Conservation (phyloP, 306 rosid genomes). For the Glycine latifolia region DNA sequence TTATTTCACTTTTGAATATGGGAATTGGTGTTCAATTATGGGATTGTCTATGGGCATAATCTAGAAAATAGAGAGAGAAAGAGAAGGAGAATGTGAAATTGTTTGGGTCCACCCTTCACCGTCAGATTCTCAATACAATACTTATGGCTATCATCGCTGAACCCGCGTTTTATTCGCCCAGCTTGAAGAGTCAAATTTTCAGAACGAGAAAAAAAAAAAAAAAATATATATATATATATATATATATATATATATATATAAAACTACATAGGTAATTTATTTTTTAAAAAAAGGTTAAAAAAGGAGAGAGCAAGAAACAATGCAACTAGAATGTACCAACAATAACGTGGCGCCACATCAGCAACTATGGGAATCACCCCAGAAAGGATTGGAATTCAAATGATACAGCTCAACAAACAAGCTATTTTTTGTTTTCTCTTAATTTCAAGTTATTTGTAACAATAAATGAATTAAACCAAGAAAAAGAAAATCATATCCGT, state of each 20-base stretch:
- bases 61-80: background rate
- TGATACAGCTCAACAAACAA: constrained; percentile 35
- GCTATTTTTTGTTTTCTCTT: background rate
- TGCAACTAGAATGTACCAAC: constrained; percentile 2
- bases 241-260: too few relatives aligned
- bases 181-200: too few relatives aligned
- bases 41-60: too few relatives aligned
- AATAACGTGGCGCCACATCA: constrained; percentile 54
- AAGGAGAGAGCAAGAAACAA: constrained; percentile 8
- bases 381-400: constrained; percentile 48
- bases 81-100: constrained; percentile 18
- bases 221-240: too few relatives aligned
- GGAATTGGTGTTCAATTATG: too few relatives aligned
- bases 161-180: background rate
- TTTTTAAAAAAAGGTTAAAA: background rate
- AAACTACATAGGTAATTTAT: too few relatives aligned
- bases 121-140: constrained; percentile 8
- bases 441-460: too few relatives aligned
- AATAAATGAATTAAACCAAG: too few relatives aligned
- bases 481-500: too few relatives aligned
- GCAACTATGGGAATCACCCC: constrained; percentile 42
- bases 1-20: too few relatives aligned
- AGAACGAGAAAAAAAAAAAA: too few relatives aligned
- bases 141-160: too few relatives aligned
- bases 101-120: constrained; percentile 36